phyloP scores from a whole-genome alignment of 140 eudicot genomes.

The Oenanthe javanica region DNA sequence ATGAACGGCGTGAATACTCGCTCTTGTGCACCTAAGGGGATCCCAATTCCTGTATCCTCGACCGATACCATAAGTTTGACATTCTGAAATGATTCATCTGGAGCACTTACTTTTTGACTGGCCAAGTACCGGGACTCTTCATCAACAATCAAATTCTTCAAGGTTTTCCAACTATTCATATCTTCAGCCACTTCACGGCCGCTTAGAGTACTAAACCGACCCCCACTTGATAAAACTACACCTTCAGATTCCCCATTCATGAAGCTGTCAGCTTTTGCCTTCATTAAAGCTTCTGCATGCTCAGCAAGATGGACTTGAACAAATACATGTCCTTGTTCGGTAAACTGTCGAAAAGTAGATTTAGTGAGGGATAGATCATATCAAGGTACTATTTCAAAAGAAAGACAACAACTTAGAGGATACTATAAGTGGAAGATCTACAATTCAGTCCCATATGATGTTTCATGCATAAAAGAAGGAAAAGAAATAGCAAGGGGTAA shows the following conservation, averaged over 20 bases:
- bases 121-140: conserved; percentile 35
- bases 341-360: conserved; percentile 42
- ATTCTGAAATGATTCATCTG: conserved; percentile 27
- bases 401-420: neutral
- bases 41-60: conserved; percentile 91
- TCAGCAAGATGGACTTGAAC: conserved; percentile 80
- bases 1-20: conserved; percentile 76
- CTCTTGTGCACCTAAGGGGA: conserved; percentile 66
- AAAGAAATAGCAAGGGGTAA: conserved; percentile 7
- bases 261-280: conserved; percentile 37
- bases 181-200: conserved; percentile 78
- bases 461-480: neutral
- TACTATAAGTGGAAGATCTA: neutral
- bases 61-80: conserved; percentile 62
- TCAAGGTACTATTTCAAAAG: neutral
- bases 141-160: conserved; percentile 47
- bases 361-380: neutral
- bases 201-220: conserved; percentile 52
- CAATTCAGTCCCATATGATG: neutral
- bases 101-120: neutral
- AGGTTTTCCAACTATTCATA: conserved; percentile 56
- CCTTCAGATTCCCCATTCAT: conserved; percentile 42
- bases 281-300: conserved; percentile 37
- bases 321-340: conserved; percentile 76
- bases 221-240: conserved; percentile 14